Evolutionary conservation across 23 red algal genomes (phyloP), one percentile per base, ranked within the genome.

Genomic region (Chondrus crispus): DNA sequence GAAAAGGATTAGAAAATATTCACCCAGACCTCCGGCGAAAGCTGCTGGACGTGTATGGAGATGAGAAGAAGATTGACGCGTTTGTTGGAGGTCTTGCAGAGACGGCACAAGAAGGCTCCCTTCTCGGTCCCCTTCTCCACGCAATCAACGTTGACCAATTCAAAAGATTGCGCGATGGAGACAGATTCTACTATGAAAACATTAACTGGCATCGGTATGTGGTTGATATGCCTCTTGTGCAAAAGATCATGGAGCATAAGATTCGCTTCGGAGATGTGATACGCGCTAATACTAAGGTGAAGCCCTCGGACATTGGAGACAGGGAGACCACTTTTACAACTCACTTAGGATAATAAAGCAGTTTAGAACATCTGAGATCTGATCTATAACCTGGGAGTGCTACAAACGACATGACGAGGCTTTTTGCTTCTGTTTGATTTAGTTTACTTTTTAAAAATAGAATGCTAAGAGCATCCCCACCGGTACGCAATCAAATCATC

Each of bases 181-280:
- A 95, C 43, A 39, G 92, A 63, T 95, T 95, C 44, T 95, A 93
- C 42, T 93, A 93, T 40, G 90, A 93, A 53, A 93, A 86, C 44
- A 35, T 93, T 30, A 51, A 63, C 9, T 93, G 90, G 90, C 50
- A 48, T 42, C 28, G 35, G 20, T 57, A 52, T 5, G 78, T 93
- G 46, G 29, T 43, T 16, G 80, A 52, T 48, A 30, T 93, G 46
- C 68, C 90, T 37, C 30, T 93, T 58, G 81, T 93, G 68, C 52
- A 78, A 29, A 78, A 74, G 51, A 93, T 93, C 68, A 45, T 62
- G 47, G 64, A 16, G 7, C 71, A 90, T 26, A 46, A 90, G 50
- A 43, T 90, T 51, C 87, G 87, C 5, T 53, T 90, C 20, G 52
- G 29, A 47, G 87, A 90, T 48, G 49, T 90, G 16, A 81, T 90